Conservation (phyloP, 768 basidiomycete genomes). For the Tylopilus subfusipes region DNA sequence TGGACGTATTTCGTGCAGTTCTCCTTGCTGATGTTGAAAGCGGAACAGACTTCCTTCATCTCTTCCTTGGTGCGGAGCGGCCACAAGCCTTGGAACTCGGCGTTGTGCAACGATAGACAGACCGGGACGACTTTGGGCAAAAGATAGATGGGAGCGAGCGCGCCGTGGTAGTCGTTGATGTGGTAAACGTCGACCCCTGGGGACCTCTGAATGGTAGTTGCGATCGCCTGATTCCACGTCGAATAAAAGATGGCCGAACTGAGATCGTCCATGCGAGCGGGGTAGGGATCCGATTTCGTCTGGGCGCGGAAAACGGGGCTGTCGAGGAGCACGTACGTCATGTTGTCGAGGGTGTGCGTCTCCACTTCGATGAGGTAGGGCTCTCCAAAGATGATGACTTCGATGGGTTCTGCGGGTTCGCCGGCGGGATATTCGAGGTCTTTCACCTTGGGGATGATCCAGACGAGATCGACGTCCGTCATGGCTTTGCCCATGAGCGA, state of each 20-base stretch:
- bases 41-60: constrained; percentile 97
- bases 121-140: constrained; percentile 87
- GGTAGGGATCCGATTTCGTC: constrained; percentile 94
- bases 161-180: constrained; percentile 93
- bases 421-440: constrained; percentile 91
- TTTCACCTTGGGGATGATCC: constrained; percentile 94
- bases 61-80: constrained; percentile 95
- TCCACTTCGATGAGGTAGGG: constrained; percentile 95
- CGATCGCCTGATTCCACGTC: constrained; percentile 97
- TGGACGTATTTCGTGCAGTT: constrained; percentile 96
- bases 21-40: constrained; percentile 96
- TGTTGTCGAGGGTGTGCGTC: constrained; percentile 89
- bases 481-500: constrained; percentile 97
- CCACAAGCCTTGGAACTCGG: constrained; percentile 97
- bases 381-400: constrained; percentile 95
- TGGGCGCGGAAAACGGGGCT: constrained; percentile 96
- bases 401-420: constrained; percentile 89
- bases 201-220: constrained; percentile 80
- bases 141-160: constrained; percentile 86
- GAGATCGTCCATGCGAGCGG: constrained; percentile 95
- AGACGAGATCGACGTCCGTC: constrained; percentile 92
- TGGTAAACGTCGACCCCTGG: constrained; percentile 93
- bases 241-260: constrained; percentile 97
- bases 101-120: constrained; percentile 92
- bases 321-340: constrained; percentile 92